Evolutionary conservation across 2,329 filamentous ascomycete species (phyloP), one percentile per base, ranked within the genome.

Genomic region (Pestalotiopsis sp.): DNA sequence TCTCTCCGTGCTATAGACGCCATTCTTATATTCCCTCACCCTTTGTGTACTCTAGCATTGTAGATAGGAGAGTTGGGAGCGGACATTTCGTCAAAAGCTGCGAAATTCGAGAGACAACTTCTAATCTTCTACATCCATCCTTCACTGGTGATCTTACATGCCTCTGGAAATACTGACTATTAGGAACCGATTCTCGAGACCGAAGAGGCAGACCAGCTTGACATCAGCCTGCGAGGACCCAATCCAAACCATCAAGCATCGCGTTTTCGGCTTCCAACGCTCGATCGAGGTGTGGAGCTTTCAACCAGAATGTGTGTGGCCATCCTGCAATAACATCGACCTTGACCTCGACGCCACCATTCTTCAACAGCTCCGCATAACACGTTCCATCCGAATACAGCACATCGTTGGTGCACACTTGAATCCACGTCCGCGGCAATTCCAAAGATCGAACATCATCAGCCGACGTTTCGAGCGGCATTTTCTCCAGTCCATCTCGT

Each of bases 1-100:
- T 82, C 91, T 98, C 77, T 95, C 96, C 77, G 86, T 97, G 77
- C 88, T 98, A 83, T 99, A 97, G 90, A 89, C 72, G 68, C 72
- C 70, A 73, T 70, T 71, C 73, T 76, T 74, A 76, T 76, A 75
- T 76, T 79, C 79, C 78, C 79, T 75, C 85, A 85, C 82, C 83
- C 81, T 84, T 86, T 85, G 82, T 90, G 86, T 88, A 88, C 85
- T 90, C 86, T 91, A 91, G 88, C 87, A 88, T 88, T 90, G 87
- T 91, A 91, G 87, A 90, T 89, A 89, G 81, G 82, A 68, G 63
- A 69, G 52, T 65, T 69, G 63, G 70, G 67, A 65, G 38, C 56
- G 52, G 63, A n/a, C 31, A 41, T 58, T 61, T 66, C 68, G 60
- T 61, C 64, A 66, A 57, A 66, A 57, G 27, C 64, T 56, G 64